Conservation (phyloP, 2,329 filamentous ascomycete species). For the Graphilbum fragrans region DNA sequence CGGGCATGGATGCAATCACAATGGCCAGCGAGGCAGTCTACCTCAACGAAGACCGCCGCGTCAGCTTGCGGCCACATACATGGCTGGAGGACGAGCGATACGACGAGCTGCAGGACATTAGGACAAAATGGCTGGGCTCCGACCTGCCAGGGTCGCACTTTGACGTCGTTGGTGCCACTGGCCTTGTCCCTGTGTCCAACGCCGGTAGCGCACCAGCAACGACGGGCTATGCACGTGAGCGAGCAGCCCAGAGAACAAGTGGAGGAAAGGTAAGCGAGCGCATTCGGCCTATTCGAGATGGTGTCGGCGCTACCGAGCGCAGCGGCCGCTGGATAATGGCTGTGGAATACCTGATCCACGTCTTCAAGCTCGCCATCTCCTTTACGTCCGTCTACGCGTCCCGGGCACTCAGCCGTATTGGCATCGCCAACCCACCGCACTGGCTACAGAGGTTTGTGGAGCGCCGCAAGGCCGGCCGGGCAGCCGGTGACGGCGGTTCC, state of each 20-base stretch:
- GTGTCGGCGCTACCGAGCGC: slow-evolving; percentile 68
- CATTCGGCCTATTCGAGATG: slow-evolving; percentile 35
- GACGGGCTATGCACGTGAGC: slow-evolving; percentile 58
- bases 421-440: slow-evolving; percentile 47
- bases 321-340: slow-evolving; percentile 69
- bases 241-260: slow-evolving; percentile 47
- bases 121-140: slow-evolving; percentile 36
- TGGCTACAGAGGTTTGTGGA: slow-evolving; percentile 48
- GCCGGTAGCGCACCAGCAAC: slow-evolving; percentile 19
- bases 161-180: slow-evolving; percentile 41
- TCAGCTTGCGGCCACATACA: slow-evolving; percentile 64
- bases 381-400: slow-evolving; percentile 43
- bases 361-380: slow-evolving; percentile 52
- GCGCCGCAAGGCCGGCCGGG: slow-evolving; percentile 19
- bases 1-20: slow-evolving; percentile 79
- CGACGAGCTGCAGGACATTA: slow-evolving; percentile 56
- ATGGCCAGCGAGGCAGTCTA: slow-evolving; percentile 95
- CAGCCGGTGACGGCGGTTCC: slow-evolving; percentile 11
- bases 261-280: slow-evolving; percentile 33
- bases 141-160: slow-evolving; percentile 34
- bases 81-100: slow-evolving; percentile 88
- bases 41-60: slow-evolving; percentile 69
- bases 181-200: slow-evolving; percentile 40
- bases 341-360: slow-evolving; percentile 63
- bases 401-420: slow-evolving; percentile 41